phyloP scores from a whole-genome alignment of 306 rosid genomes.

The Glycine tomentella region DNA sequence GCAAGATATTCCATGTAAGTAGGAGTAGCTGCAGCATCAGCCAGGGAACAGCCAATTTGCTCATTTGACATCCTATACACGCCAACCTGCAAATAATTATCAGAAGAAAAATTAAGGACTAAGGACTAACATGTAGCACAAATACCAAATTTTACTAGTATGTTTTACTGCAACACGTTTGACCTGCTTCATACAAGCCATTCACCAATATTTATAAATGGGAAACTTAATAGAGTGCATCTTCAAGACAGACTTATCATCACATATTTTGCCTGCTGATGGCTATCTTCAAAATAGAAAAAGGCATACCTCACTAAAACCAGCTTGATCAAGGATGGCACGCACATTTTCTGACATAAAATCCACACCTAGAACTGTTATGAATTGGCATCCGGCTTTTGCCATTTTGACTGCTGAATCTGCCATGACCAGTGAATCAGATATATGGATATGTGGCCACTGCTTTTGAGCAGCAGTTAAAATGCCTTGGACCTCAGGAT shows the following conservation, averaged over 20 bases:
- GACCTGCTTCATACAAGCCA: conserved; percentile 37
- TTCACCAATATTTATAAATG: conserved; percentile 12
- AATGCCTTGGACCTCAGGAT: conserved; percentile 96
- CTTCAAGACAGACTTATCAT: conserved; percentile 36
- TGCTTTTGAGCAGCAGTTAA: conserved; percentile 92
- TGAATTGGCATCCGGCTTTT: conserved; percentile 82
- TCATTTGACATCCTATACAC: conserved; percentile 94
- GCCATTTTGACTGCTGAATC: conserved; percentile 93
- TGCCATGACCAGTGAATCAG: conserved; percentile 98
- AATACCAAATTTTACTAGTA: conserved; percentile 7
- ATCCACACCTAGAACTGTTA: conserved; percentile 93
- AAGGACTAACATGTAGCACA: conserved; percentile 28
- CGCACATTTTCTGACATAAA: conserved; percentile 99
- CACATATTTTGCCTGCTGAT: neutral
- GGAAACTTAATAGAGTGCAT: conserved; percentile 16
- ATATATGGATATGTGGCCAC: conserved; percentile 96
- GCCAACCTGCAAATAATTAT: conserved; percentile 70
- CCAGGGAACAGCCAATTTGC: conserved; percentile 90
- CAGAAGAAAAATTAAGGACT: conserved; percentile 43
- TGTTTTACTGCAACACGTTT: neutral
- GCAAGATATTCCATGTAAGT: conserved; percentile 84
- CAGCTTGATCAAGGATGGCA: conserved; percentile 99
- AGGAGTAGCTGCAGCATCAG: conserved; percentile 90
- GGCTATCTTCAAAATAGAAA: conserved; percentile 14
- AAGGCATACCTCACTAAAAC: conserved; percentile 69